Conservation (phyloP, 257 asterid species). For the Eustoma russellianum region DNA sequence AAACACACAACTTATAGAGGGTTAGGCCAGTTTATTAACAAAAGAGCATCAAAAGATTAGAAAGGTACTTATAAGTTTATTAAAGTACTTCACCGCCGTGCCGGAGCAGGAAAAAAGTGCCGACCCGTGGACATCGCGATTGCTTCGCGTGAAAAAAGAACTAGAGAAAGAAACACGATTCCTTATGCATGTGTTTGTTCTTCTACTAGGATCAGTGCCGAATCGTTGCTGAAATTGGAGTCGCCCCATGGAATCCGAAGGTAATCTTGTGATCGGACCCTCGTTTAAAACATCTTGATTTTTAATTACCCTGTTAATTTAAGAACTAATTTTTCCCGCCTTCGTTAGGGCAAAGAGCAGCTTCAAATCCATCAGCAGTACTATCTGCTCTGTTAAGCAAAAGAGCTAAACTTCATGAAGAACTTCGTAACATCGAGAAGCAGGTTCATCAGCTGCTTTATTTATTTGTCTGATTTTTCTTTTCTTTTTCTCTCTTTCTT, state of each 20-base stretch:
- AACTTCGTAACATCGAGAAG: conserved; percentile 75
- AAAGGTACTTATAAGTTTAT: no score
- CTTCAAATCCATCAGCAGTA: conserved; percentile 69
- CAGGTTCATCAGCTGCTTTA: conserved; percentile 43
- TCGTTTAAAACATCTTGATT: neutral
- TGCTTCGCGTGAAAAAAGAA: no score
- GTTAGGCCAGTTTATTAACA: no score
- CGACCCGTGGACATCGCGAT: no score
- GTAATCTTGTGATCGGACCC: conserved; percentile 18
- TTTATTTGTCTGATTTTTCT: neutral
- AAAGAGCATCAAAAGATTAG: no score
- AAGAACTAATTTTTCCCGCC: neutral
- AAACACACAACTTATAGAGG: no score
- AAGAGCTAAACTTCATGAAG: conserved; percentile 86
- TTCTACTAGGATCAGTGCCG: neutral
- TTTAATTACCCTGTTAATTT: neutral
- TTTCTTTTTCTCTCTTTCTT: neutral
- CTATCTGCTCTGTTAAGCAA: conserved; percentile 56
- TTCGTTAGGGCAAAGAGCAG: conserved; percentile 61
- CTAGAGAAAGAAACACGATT: neutral
- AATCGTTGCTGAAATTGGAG: conserved; percentile 5
- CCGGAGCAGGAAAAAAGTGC: no score
- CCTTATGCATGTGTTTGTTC: neutral
- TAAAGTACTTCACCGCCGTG: no score
- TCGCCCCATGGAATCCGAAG: conserved; percentile 68